Evolutionary conservation across 1,284 basidiomycete species (phyloP), one percentile per base, ranked within the genome.

Genomic region (Gymnopus androsaceus): DNA sequence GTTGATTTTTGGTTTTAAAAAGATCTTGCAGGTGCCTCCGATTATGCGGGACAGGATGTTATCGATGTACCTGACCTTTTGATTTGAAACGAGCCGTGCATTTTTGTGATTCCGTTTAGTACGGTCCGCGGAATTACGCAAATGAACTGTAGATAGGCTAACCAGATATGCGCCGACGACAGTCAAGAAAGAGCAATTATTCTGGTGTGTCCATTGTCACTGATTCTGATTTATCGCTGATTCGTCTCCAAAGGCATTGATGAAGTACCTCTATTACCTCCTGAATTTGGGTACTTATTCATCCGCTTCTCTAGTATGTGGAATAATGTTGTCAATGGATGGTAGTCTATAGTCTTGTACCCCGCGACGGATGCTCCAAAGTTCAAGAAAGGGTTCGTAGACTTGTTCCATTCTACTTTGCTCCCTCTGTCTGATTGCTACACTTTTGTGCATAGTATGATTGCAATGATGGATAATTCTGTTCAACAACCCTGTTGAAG

Each of bases 381-480:
- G 30, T 87, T 88, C 66, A 75, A 64, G 7, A 86, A 80, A 59
- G 85, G 85, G 51, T 53, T 27, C 15, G 51, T 45, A 3, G 14
- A 23, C n/a, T n/a, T n/a, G n/a, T n/a, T 28, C 28, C 21, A 2
- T 15, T 19, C 23, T 23, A 7, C 14, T 9, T 11, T 42, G 12
- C 27, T 14, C 19, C n/a, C n/a, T 25, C 21, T 19, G 28, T 12
- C 21, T 38, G 30, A 19, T 14, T 3, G 7, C 12, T n/a, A n/a
- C 27, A n/a, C n/a, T n/a, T n/a, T 41, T 30, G 19, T 31, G 45
- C 25, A 23, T 25, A 53, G 51, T 17, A 82, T 84, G 81, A 82
- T 84, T 63, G 80, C 84, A 14, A 84, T 87, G 83, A 76, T 88
- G n/a, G n/a, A n/a, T n/a, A n/a, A n/a, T n/a, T n/a, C n/a, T n/a